phyloP scores from a whole-genome alignment of 805 yeast genomes.

The Candida ovalis region DNA sequence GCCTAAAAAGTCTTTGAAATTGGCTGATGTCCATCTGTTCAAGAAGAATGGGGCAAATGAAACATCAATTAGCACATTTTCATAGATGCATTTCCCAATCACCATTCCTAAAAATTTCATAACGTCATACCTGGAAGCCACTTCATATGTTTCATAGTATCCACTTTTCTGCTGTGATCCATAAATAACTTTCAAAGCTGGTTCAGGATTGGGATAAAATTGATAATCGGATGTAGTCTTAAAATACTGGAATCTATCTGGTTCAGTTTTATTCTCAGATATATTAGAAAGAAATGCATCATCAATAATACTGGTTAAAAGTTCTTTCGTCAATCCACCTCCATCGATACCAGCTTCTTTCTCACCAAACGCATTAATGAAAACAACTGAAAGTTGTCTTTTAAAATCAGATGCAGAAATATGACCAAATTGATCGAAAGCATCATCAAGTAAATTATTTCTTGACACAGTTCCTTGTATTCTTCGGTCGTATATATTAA shows the following conservation, averaged over 20 bases:
- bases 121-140: constrained; percentile 27
- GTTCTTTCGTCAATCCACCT: constrained; percentile 93
- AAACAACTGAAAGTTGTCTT: constrained; percentile 55
- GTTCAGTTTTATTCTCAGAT: constrained; percentile 15
- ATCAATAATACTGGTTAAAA: constrained; percentile 65
- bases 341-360: constrained; percentile 92
- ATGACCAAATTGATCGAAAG: constrained; percentile 54
- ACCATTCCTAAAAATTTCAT: constrained; percentile 71
- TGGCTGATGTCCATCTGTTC: constrained; percentile 49
- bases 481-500: constrained; percentile 21
- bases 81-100: constrained; percentile 86
- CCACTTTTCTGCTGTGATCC: constrained; percentile 20
- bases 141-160: constrained; percentile 28
- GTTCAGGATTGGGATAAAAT: constrained; percentile 68
- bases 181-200: constrained; percentile 24
- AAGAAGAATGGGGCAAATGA: constrained; percentile 85
- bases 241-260: constrained; percentile 33
- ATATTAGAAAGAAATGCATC: constrained; percentile 55
- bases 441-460: constrained; percentile 70
- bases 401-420: constrained; percentile 54
- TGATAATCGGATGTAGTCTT: constrained; percentile 49
- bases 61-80: constrained; percentile 73
- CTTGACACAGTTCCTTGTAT: constrained; percentile 59
- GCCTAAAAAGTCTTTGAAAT: constrained; percentile 28
- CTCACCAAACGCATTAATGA: constrained; percentile 66